Conservation (phyloP, 2,329 filamentous ascomycete genomes). For the Botrytis pseudocinerea region DNA sequence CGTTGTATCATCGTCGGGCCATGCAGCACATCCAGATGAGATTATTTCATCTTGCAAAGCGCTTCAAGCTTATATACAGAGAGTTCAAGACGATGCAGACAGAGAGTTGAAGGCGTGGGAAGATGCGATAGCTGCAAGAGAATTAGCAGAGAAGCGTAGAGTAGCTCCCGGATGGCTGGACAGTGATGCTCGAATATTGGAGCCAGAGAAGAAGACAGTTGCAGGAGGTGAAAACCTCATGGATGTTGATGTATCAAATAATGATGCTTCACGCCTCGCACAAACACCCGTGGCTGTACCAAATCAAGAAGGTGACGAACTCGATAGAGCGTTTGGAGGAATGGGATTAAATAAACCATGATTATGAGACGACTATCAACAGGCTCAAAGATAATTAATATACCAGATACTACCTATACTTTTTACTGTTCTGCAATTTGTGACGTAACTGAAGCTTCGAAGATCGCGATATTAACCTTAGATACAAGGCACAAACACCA, state of each 20-base stretch:
- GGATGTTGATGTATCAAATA: conserved; percentile 39
- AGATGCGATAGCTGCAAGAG: conserved; percentile 61
- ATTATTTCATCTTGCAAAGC: conserved; percentile 81
- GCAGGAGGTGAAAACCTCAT: conserved; percentile 33
- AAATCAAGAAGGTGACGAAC: conserved; percentile 51
- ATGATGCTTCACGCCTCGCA: conserved; percentile 37
- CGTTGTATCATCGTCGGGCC: conserved; percentile 74
- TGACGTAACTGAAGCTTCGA: conserved; percentile 14
- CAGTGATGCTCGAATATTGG: conserved; percentile 66
- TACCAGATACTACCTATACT: background rate
- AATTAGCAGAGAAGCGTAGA: conserved; percentile 76
- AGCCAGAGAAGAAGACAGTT: conserved; percentile 58
- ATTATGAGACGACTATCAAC: background rate
- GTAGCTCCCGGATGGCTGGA: conserved; percentile 82
- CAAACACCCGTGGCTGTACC: conserved; percentile 44
- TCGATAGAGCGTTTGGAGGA: conserved; percentile 54
- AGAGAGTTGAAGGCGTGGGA: conserved; percentile 69
- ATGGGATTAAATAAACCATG: conserved; percentile 43
- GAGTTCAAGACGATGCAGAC: conserved; percentile 67
- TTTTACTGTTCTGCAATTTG: background rate
- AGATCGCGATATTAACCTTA: conserved; percentile 18
- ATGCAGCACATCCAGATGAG: conserved; percentile 82
- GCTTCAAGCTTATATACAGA: conserved; percentile 72
- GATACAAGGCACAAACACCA: conserved; percentile 10
- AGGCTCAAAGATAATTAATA: background rate